Conservation (phyloP, 2,329 filamentous ascomycete genomes). For the Sporothrix pallida region DNA sequence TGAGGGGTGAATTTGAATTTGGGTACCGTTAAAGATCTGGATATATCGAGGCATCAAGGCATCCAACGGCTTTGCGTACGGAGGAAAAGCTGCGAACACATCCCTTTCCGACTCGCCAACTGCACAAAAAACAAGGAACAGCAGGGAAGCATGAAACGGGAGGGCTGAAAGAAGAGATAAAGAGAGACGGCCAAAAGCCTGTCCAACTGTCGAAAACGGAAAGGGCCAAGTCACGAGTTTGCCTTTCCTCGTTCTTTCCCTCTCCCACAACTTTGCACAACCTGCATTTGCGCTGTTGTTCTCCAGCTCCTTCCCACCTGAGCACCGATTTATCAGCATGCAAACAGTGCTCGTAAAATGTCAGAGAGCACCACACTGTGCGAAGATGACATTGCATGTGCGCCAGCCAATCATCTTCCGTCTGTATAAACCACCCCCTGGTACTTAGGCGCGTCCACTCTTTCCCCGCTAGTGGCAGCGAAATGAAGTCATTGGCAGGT, state of each 20-base stretch:
- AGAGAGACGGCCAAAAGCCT: neutral
- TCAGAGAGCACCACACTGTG: neutral
- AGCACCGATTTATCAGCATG: neutral
- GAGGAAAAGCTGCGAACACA: neutral
- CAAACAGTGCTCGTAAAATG: neutral
- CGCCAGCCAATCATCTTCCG: neutral
- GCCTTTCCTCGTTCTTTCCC: neutral
- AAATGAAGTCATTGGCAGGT: conserved; percentile 22
- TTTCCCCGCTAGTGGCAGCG: neutral
- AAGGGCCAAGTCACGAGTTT: neutral
- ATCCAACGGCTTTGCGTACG: neutral
- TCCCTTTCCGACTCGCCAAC: conserved; percentile 3
- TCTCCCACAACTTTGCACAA: neutral
- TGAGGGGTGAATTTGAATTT: neutral
- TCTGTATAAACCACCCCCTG: neutral
- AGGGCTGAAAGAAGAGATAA: neutral
- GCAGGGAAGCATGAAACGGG: conserved; percentile 10
- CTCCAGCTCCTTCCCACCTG: too few relatives aligned
- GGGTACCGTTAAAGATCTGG: neutral
- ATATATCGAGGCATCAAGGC: neutral
- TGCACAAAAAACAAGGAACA: conserved; percentile 19
- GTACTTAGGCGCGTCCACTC: neutral
- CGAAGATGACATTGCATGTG: neutral
- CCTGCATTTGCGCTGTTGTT: neutral
- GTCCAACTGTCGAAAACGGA: neutral